Percentiles rank a stretch among this genome's conserved stretches.
phyloP scores from a whole-genome alignment of 148 eudicot species.

The Silene latifolia region DNA sequence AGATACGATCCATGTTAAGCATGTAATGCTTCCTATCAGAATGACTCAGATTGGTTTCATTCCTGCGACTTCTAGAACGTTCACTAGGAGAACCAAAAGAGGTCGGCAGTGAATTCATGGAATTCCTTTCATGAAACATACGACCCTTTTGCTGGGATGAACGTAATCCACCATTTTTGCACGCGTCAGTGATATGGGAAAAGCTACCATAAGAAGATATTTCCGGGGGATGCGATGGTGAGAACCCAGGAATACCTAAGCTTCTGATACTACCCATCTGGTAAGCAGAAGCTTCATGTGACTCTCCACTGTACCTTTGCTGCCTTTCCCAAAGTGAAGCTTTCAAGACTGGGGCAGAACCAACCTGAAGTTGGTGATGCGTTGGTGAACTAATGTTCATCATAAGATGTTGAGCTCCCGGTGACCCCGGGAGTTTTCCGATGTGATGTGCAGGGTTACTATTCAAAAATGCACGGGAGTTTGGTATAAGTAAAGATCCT shows the following conservation, averaged over 20 bases:
- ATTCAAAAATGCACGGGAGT: constrained; percentile 47
- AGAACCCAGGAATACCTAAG: constrained; percentile 35
- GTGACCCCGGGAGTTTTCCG: constrained; percentile 44
- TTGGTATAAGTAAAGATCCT: constrained; percentile 42
- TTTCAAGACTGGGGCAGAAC: constrained; percentile 5
- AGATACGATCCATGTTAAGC: constrained; percentile 67
- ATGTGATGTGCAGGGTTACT: constrained; percentile 36
- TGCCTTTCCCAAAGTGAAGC: constrained; percentile 37
- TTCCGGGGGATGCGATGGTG: constrained; percentile 40
- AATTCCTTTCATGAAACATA: constrained; percentile 34
- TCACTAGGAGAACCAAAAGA: constrained; percentile 56
- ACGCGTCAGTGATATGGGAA: constrained; percentile 25
- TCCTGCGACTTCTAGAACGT: constrained; percentile 53
- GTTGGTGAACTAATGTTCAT: constrained; percentile 38
- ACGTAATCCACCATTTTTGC: constrained; percentile 33
- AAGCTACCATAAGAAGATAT: constrained; percentile 38
- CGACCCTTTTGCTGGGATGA: constrained; percentile 45
- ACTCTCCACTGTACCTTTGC: constrained; percentile 34
- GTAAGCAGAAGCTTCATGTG: constrained; percentile 39
- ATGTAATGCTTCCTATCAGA: constrained; percentile 66
- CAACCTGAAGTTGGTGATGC: constrained; percentile 15
- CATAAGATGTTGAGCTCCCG: constrained; percentile 39
- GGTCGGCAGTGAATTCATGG: constrained; percentile 36
- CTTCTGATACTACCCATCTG: constrained; percentile 34
- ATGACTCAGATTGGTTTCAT: constrained; percentile 43